Percentiles rank a stretch among this genome's conserved stretches.
phyloP scores from a whole-genome alignment of 1,284 basidiomycete species.

The Naganishia liquefaciens region DNA sequence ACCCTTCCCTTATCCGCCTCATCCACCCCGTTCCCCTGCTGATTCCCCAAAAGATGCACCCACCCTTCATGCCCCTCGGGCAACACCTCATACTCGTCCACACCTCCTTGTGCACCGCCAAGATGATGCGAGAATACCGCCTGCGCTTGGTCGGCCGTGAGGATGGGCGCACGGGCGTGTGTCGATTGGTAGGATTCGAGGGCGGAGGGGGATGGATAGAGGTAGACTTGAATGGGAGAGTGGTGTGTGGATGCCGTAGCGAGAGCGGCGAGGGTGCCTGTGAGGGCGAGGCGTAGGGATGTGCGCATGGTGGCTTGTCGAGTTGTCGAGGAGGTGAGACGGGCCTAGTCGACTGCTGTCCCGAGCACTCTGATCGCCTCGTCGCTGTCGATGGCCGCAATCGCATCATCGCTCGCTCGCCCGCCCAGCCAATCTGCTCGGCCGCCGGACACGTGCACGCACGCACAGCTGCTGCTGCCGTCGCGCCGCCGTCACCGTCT shows the following conservation, averaged over 20 bases:
- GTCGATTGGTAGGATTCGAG: slow-evolving; percentile 30
- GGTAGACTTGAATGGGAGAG: slow-evolving; percentile 50
- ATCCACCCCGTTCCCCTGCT: slow-evolving; percentile 1
- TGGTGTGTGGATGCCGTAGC: slow-evolving; percentile 28
- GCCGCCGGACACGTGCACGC: neutral
- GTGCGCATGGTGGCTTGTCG: slow-evolving; percentile 2
- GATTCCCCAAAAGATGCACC: slow-evolving; percentile 43
- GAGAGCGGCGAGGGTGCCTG: neutral
- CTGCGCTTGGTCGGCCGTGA: slow-evolving; percentile 48
- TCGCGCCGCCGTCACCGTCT: slow-evolving; percentile 8
- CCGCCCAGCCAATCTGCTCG: neutral
- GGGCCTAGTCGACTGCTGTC: neutral
- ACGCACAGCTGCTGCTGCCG: neutral
- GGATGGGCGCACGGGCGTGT: slow-evolving; percentile 38
- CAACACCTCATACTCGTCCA: slow-evolving; percentile 45
- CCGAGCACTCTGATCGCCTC: too few relatives aligned
- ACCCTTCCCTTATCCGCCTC: slow-evolving; percentile 41
- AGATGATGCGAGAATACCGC: slow-evolving; percentile 52
- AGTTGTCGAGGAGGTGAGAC: too few relatives aligned
- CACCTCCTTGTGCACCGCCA: slow-evolving; percentile 36
- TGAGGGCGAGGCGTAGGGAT: neutral
- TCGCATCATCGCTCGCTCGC: neutral
- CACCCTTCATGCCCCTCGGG: slow-evolving; percentile 47
- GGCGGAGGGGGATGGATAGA: slow-evolving; percentile 47
- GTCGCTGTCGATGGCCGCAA: too few relatives aligned